Conservation (phyloP, 2,329 filamentous ascomycete genomes). For the Coleophoma cylindrospora region DNA sequence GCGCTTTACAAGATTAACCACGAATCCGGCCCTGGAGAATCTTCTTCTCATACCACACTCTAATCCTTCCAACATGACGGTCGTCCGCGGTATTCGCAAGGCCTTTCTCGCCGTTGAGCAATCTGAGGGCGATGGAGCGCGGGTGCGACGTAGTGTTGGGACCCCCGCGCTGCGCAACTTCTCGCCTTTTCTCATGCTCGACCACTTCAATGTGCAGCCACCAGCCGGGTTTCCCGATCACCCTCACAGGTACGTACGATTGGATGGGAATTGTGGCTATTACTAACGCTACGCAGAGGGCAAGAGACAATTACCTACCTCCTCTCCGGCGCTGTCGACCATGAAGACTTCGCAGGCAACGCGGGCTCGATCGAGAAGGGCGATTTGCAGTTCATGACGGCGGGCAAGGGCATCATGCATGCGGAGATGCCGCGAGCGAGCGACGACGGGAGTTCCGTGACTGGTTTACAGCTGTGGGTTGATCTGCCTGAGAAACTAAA, state of each 20-base stretch:
- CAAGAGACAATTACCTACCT: constrained; percentile 74
- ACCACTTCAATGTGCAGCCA: constrained; percentile 78
- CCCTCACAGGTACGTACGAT: constrained; percentile 44
- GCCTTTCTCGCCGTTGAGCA: constrained; percentile 82
- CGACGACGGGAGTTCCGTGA: constrained; percentile 68
- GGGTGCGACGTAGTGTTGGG: constrained; percentile 82
- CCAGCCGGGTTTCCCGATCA: constrained; percentile 91
- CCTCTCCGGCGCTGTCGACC: constrained; percentile 78
- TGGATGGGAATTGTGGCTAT: background rate
- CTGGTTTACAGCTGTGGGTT: constrained; percentile 94
- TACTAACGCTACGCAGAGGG: too few relatives aligned
- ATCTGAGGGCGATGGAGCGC: constrained; percentile 81
- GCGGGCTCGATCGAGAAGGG: constrained; percentile 77
- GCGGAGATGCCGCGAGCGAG: constrained; percentile 90
- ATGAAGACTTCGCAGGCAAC: constrained; percentile 88
- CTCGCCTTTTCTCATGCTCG: constrained; percentile 92
- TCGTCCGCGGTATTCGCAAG: constrained; percentile 73
- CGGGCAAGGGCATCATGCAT: constrained; percentile 86
- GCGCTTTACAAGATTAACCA: constrained; percentile 11
- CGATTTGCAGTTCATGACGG: constrained; percentile 98
- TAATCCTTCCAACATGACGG: constrained; percentile 47
- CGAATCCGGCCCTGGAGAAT: constrained; percentile 10
- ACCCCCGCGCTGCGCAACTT: constrained; percentile 80
- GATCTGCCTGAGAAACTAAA: constrained; percentile 81
- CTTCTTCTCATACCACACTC: constrained; percentile 10